Conservation (phyloP, 2,329 filamentous ascomycete species). For the Calonectria pauciramosa region DNA sequence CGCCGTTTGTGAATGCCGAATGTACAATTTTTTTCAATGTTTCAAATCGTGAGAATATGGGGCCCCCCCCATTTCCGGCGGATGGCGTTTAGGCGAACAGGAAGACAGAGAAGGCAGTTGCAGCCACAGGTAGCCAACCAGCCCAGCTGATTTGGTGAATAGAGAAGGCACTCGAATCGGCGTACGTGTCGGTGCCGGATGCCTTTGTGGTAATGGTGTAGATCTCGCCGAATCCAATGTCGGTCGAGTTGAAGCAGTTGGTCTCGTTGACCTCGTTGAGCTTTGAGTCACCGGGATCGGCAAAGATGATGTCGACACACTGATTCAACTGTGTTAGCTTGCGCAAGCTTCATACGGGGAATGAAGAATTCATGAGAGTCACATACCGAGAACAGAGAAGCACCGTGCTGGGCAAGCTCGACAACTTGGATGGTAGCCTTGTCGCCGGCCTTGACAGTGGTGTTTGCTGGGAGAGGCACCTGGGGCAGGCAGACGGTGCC, state of each 20-base stretch:
- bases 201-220: constrained; percentile 75
- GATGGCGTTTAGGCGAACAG: constrained; percentile 46
- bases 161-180: constrained; percentile 44
- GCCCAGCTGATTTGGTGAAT: constrained; percentile 44
- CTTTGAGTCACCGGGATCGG: constrained; percentile 76
- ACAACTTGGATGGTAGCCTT: constrained; percentile 92
- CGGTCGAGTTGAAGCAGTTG: constrained; percentile 91
- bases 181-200: constrained; percentile 53
- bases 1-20: constrained; percentile 43
- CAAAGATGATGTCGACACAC: constrained; percentile 97
- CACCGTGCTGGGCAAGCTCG: constrained; percentile 86
- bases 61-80: neutral
- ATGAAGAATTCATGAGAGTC: neutral
- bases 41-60: neutral
- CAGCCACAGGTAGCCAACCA: constrained; percentile 59
- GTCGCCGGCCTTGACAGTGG: constrained; percentile 82
- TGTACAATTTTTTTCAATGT: constrained; percentile 39
- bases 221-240: constrained; percentile 82
- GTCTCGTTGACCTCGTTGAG: constrained; percentile 80
- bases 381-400: constrained; percentile 83
- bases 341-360: no score
- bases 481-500: constrained; percentile 92
- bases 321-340: constrained; percentile 52
- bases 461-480: constrained; percentile 82
- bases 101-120: constrained; percentile 55